A percentile compares a stretch with the other conserved stretches of the same genome.
These are phyloP conservation scores for Evernia prunastri DNA, from an alignment of 495 filamentous ascomycete genomes.

Conservation along the genomic window DNA sequence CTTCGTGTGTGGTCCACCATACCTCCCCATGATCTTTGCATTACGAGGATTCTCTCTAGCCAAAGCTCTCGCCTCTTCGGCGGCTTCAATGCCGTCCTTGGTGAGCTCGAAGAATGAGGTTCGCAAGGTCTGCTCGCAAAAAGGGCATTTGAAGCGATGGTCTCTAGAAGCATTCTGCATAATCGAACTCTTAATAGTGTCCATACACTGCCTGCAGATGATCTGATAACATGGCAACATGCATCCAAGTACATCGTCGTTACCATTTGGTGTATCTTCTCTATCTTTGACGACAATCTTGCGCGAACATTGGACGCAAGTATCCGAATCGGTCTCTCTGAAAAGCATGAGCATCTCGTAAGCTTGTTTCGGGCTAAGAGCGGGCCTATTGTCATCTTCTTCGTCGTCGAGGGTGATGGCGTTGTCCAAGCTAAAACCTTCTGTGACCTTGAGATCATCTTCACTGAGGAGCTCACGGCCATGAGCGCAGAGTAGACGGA, in stretches of 20 bases:
- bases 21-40: slow-evolving; percentile 57
- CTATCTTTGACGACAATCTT: slow-evolving; percentile 46
- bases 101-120: slow-evolving; percentile 59
- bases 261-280: slow-evolving; percentile 47
- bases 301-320: slow-evolving; percentile 60
- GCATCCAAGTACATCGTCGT: slow-evolving; percentile 62
- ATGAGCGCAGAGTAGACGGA: slow-evolving; percentile 86
- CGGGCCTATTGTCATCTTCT: slow-evolving; percentile 49
- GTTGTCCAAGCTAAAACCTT: slow-evolving; percentile 70
- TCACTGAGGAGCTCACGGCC: slow-evolving; percentile 80
- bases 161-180: slow-evolving; percentile 32
- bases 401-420: slow-evolving; percentile 84
- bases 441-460: slow-evolving; percentile 68
- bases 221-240: slow-evolving; percentile 82
- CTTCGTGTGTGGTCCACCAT: slow-evolving; percentile 85
- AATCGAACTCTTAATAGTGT: slow-evolving; percentile 39
- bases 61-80: slow-evolving; percentile 45
- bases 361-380: slow-evolving; percentile 55
- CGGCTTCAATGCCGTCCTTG: slow-evolving; percentile 53
- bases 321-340: slow-evolving; percentile 64
- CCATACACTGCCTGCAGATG: slow-evolving; percentile 68
- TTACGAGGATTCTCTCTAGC: slow-evolving; percentile 47
- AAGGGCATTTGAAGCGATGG: slow-evolving; percentile 49
- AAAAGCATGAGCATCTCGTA: slow-evolving; percentile 80
- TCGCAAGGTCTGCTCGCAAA: slow-evolving; percentile 57